phyloP scores from a whole-genome alignment of 2,329 filamentous ascomycete species.

The Exophiala mesophila region DNA sequence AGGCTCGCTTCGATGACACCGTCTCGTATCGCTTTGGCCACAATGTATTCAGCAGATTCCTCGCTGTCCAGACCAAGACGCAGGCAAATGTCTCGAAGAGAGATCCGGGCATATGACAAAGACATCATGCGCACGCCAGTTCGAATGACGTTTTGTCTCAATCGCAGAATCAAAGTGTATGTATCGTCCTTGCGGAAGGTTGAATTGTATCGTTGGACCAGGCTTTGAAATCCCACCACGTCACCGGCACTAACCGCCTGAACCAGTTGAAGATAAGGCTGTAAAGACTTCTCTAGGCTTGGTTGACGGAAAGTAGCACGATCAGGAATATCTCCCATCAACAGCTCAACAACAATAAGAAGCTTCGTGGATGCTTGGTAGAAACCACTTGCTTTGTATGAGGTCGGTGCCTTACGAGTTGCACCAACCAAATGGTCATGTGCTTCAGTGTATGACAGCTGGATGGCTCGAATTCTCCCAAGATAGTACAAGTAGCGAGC shows the following conservation, averaged over 20 bases:
- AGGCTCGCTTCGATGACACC: slow-evolving; percentile 94
- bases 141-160: slow-evolving; percentile 98
- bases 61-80: slow-evolving; percentile 89
- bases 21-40: slow-evolving; percentile 95
- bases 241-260: slow-evolving; percentile 96
- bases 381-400: slow-evolving; percentile 83
- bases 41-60: slow-evolving; percentile 98
- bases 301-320: slow-evolving; percentile 89
- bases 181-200: slow-evolving; percentile 91
- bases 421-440: slow-evolving; percentile 91
- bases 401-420: slow-evolving; percentile 90
- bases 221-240: slow-evolving; percentile 84
- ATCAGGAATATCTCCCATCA: slow-evolving; percentile 98
- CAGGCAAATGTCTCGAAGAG: slow-evolving; percentile 93
- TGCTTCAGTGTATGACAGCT: slow-evolving; percentile 93
- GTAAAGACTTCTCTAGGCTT: slow-evolving; percentile 76
- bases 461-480: slow-evolving; percentile 90
- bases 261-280: slow-evolving; percentile 90
- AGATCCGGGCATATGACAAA: slow-evolving; percentile 94
- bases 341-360: slow-evolving; percentile 88
- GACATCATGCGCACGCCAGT: slow-evolving; percentile 99
- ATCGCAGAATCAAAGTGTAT: slow-evolving; percentile 88
- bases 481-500: slow-evolving; percentile 97
- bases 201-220: slow-evolving; percentile 73
- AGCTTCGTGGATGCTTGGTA: slow-evolving; percentile 95